Evolutionary conservation across 176 grass and related monocot species (phyloP).

Genomic region (Eremochloa ophiuroides): DNA sequence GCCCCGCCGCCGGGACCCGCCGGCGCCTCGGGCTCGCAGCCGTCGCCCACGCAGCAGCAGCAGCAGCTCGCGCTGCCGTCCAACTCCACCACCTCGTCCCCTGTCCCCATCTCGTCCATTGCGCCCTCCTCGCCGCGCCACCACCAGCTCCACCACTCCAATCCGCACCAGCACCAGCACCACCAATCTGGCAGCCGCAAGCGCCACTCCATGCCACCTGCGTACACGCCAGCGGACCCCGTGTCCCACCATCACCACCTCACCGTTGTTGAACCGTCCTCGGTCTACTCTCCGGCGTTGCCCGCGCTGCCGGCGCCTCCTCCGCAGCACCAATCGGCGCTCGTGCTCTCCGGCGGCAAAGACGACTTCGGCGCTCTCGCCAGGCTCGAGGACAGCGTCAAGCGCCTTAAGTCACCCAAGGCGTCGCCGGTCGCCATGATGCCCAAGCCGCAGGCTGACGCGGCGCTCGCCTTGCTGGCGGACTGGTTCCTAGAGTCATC

Average conservation of each 20-base stretch:
- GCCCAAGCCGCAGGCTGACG: constrained; percentile 61
- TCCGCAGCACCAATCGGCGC: constrained; percentile 3
- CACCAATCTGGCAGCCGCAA: constrained; percentile 41
- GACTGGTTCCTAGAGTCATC: constrained; percentile 85
- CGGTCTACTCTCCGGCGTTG: constrained; percentile 25
- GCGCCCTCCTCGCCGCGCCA: constrained; percentile 42
- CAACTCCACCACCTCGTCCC: constrained; percentile 51
- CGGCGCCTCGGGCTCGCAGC: constrained; percentile 26
- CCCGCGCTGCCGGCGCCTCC: constrained; percentile 17
- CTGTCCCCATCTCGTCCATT: constrained; percentile 63
- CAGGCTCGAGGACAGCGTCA: constrained; percentile 76
- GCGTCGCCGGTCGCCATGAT: constrained; percentile 51
- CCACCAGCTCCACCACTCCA: constrained; percentile 30
- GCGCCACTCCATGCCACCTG: constrained; percentile 40
- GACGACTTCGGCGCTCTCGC: constrained; percentile 60
- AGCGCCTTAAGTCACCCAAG: constrained; percentile 73
- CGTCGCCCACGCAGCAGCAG: constrained; percentile 11
- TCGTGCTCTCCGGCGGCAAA: constrained; percentile 69
- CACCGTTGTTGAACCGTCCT: constrained; percentile 48
- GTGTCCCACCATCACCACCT: constrained; percentile 41
- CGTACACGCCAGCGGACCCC: constrained; percentile 22
- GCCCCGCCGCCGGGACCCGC: constrained; percentile 32
- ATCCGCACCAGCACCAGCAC: constrained; percentile 21
- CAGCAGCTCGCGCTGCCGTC: constrained; percentile 33
- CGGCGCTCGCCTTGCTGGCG: constrained; percentile 54